Conservation (phyloP, 805 yeast genomes). For the Myxozyma kluyveri region DNA sequence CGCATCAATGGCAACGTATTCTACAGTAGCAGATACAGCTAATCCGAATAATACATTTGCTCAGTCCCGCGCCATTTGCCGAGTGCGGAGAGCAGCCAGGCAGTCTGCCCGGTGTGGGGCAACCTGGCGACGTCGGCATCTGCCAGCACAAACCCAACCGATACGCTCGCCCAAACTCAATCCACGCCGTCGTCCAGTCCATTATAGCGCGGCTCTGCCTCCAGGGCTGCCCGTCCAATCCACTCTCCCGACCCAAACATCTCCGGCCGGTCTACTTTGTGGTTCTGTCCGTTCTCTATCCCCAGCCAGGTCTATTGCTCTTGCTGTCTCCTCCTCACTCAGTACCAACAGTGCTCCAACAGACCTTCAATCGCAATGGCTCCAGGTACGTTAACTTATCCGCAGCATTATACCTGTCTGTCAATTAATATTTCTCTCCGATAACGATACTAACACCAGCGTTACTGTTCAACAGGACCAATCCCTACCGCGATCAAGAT, state of each 20-base stretch:
- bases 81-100: no score
- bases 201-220: background rate
- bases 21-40: no score
- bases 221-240: background rate
- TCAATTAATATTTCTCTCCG: background rate
- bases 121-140: no score
- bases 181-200: constrained; percentile 5
- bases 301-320: background rate
- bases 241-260: background rate
- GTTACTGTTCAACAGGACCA: constrained; percentile 13
- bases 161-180: background rate
- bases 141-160: constrained; percentile 4
- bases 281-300: background rate
- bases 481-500: constrained; percentile 44
- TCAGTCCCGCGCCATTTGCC: no score
- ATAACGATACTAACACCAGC: no score
- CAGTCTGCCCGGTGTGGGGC: no score
- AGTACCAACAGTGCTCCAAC: background rate
- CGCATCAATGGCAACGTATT: no score
- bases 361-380: constrained; percentile 1
- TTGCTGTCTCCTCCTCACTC: background rate
- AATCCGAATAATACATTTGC: no score
- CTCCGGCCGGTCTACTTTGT: background rate
- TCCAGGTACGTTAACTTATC: background rate
- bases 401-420: no score